Evolutionary conservation across 129 eudicot genomes (phyloP).

Genomic region (Flaveria brownii): DNA sequence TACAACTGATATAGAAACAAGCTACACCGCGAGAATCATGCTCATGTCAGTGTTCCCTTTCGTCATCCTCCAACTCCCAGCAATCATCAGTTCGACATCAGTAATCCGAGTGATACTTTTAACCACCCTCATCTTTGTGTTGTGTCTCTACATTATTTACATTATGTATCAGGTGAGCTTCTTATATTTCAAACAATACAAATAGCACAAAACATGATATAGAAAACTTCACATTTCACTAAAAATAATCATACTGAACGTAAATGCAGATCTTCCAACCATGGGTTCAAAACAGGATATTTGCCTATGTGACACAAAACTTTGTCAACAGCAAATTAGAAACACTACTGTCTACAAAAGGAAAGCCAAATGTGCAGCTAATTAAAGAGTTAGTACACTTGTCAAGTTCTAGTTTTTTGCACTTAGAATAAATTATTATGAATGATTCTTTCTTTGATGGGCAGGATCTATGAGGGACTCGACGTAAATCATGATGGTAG

Average conservation of each 20-base stretch:
- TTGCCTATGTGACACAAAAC: slow-evolving; percentile 47
- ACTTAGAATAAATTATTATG: background rate
- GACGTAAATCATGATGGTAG: slow-evolving; percentile 42
- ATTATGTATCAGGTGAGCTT: slow-evolving; percentile 47
- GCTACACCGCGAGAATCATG: slow-evolving; percentile 58
- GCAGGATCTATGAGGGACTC: slow-evolving; percentile 52
- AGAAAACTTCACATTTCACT: background rate
- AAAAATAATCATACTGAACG: background rate
- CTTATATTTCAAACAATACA: slow-evolving; percentile 5
- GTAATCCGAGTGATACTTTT: slow-evolving; percentile 36
- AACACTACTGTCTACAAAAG: slow-evolving; percentile 44
- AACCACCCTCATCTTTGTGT: slow-evolving; percentile 46
- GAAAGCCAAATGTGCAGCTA: slow-evolving; percentile 49
- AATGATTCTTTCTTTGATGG: background rate
- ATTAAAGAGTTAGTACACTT: slow-evolving; percentile 48
- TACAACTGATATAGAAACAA: slow-evolving; percentile 47
- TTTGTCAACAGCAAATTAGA: slow-evolving; percentile 53
- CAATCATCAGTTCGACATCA: slow-evolving; percentile 27
- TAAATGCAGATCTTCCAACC: slow-evolving; percentile 58
- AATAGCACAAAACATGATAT: background rate
- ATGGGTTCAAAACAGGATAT: slow-evolving; percentile 56
- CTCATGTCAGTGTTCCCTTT: slow-evolving; percentile 48
- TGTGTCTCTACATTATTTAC: slow-evolving; percentile 33
- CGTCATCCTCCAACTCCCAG: slow-evolving; percentile 43
- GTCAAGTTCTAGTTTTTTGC: background rate